Percentiles rank a stretch among this genome's conserved stretches.
These are phyloP conservation scores for Lepidium aucheri DNA, from an alignment of 345 rosid species.

Conservation along the genomic window DNA sequence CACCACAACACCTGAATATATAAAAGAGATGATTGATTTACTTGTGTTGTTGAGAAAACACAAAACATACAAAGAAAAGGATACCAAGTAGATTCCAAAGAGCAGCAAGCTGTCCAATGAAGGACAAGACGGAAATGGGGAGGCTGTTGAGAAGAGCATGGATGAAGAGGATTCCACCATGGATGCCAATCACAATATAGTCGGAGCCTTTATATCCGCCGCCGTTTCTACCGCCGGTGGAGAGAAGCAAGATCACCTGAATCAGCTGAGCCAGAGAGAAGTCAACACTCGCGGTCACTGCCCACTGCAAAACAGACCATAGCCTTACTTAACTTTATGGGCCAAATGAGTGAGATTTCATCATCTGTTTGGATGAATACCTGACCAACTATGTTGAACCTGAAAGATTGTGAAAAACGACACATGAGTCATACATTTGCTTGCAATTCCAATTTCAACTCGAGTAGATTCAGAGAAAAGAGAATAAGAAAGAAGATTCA, in stretches of 20 bases:
- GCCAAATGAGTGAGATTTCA: too few relatives aligned
- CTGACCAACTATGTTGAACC: slow-evolving; percentile 96
- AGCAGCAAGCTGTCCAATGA: slow-evolving; percentile 90
- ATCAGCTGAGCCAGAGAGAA: slow-evolving; percentile 35
- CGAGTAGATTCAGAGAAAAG: not conserved
- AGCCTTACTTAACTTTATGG: not conserved
- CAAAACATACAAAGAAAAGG: not conserved
- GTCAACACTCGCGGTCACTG: slow-evolving; percentile 36
- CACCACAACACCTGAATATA: slow-evolving; percentile 55
- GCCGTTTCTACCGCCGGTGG: slow-evolving; percentile 91
- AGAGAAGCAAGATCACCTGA: slow-evolving; percentile 57
- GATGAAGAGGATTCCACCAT: slow-evolving; percentile 64
- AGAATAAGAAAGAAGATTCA: too few relatives aligned
- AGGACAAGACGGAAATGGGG: slow-evolving; percentile 71
- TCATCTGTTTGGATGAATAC: not conserved
- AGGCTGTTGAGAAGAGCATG: slow-evolving; percentile 82
- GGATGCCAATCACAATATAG: slow-evolving; percentile 62
- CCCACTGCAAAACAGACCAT: slow-evolving; percentile 62
- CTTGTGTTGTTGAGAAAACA: not conserved
- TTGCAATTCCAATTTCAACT: too few relatives aligned
- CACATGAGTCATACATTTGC: not conserved
- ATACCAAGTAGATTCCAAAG: slow-evolving; percentile 80
- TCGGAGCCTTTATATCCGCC: slow-evolving; percentile 88
- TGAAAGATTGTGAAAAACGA: slow-evolving; percentile 29
- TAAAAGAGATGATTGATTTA: not conserved